phyloP scores from a whole-genome alignment of 176 grass and related monocot species.

The Eragrostis curvula region DNA sequence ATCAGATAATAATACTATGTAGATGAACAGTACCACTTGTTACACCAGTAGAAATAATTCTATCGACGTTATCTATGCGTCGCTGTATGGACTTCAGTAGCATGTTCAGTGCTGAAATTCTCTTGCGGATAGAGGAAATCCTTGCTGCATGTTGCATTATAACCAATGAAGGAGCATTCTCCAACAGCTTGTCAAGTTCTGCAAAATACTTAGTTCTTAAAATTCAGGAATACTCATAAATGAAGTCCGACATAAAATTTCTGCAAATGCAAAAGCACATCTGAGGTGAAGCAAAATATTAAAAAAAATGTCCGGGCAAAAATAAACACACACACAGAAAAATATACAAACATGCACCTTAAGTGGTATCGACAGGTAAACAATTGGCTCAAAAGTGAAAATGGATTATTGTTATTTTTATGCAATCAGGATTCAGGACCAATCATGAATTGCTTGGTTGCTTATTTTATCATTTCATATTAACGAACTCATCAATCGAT shows the following conservation, averaged over 20 bases:
- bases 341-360: neutral
- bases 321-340: neutral
- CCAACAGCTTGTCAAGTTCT: constrained; percentile 92
- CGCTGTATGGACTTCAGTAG: constrained; percentile 85
- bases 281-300: neutral
- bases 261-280: neutral
- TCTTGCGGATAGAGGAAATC: constrained; percentile 77
- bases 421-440: neutral
- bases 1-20: constrained; percentile 10
- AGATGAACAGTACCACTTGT: constrained; percentile 49
- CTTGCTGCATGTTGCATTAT: constrained; percentile 82
- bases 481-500: neutral
- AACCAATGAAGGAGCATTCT: constrained; percentile 67
- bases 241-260: neutral
- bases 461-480: neutral
- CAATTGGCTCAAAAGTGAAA: neutral
- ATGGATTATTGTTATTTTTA: neutral
- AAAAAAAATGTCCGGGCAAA: neutral
- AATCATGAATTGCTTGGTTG: neutral
- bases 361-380: neutral
- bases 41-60: constrained; percentile 68
- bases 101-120: constrained; percentile 83
- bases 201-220: constrained; percentile 3
- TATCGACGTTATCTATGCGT: constrained; percentile 83
- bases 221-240: neutral